These are phyloP conservation scores for Sugiyamaella grinbergsii DNA, from an alignment of 1,139 yeast species.

Conservation along the genomic window DNA sequence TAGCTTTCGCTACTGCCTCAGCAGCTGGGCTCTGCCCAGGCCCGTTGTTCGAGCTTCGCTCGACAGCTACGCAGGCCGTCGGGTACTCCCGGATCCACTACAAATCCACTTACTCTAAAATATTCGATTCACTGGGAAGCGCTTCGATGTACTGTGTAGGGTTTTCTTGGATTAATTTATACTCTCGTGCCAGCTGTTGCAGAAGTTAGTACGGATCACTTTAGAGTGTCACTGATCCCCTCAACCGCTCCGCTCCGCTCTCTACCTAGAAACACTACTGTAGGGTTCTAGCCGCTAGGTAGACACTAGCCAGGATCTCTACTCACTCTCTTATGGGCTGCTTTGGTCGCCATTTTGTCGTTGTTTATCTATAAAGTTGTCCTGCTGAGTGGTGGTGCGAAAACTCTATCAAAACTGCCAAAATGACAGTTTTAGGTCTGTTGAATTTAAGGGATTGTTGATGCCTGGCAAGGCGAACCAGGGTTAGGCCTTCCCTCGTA, in stretches of 20 bases:
- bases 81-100: not conserved
- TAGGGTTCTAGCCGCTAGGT: no score
- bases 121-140: constrained; percentile 79
- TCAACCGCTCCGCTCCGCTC: no score
- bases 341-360: constrained; percentile 41
- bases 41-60: constrained; percentile 5
- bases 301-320: no score
- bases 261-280: no score
- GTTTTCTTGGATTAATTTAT: constrained; percentile 65
- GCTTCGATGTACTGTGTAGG: constrained; percentile 85
- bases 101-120: constrained; percentile 57
- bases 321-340: constrained; percentile 35
- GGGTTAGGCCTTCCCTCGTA: no score
- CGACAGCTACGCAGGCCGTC: not conserved
- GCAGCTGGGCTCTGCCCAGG: constrained; percentile 11
- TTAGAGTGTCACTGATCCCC: no score
- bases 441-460: no score
- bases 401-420: no score
- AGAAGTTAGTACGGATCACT: no score
- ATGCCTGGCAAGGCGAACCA: no score
- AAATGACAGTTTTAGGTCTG: no score
- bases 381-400: not conserved
- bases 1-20: constrained; percentile 45
- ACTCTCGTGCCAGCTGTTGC: constrained; percentile 67
- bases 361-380: not conserved